Conservation (phyloP, 257 asterid genomes). For the Sherardia arvensis region DNA sequence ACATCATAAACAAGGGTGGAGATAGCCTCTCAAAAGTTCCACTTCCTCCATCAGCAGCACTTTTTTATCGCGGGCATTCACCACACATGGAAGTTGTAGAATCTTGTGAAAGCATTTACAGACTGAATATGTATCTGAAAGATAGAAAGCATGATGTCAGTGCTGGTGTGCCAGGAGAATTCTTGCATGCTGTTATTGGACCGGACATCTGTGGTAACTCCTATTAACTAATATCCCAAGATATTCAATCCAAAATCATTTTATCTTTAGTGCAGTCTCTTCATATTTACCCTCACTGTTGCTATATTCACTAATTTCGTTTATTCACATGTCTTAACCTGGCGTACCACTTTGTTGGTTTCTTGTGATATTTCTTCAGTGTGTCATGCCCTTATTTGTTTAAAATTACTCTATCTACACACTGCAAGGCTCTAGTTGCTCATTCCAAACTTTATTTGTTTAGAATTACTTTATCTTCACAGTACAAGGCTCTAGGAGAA, state of each 20-base stretch:
- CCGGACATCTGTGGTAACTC: constrained; percentile 49
- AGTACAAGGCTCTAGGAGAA: no score
- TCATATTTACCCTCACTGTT: background rate
- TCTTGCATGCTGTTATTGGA: constrained; percentile 71
- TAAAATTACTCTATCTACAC: background rate
- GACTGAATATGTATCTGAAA: constrained; percentile 51
- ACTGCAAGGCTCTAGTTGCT: background rate
- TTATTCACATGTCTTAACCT: background rate
- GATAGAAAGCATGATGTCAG: constrained; percentile 47
- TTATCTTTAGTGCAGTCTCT: background rate
- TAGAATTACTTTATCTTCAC: no score
- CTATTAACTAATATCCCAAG: constrained; percentile 1
- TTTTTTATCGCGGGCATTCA: constrained; percentile 49
- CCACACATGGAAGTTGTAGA: constrained; percentile 41
- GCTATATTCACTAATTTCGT: background rate
- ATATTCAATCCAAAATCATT: background rate
- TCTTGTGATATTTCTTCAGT: background rate
- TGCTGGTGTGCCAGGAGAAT: constrained; percentile 68
- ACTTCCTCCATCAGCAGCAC: constrained; percentile 75
- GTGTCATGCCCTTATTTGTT: background rate
- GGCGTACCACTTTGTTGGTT: background rate
- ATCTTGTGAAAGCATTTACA: constrained; percentile 45
- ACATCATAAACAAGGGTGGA: constrained; percentile 28
- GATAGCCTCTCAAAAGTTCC: constrained; percentile 31
- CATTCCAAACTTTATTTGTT: background rate